These are phyloP conservation scores for Hemileccinum rubropunctum DNA, from an alignment of 768 basidiomycete genomes.

Conservation along the genomic window DNA sequence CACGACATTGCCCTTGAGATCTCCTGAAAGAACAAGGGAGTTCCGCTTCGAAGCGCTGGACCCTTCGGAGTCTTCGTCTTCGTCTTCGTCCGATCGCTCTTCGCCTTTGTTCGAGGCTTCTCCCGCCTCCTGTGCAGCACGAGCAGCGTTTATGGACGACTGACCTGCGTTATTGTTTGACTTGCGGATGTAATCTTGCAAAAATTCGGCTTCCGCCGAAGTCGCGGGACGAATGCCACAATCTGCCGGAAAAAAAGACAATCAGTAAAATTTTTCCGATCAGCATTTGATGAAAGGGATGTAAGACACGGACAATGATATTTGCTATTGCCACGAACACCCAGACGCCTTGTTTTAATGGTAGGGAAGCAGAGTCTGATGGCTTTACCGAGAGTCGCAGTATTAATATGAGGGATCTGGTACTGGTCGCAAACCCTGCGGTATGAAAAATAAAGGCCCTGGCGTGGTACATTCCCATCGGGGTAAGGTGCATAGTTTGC, in stretches of 20 bases:
- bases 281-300: constrained; percentile 32
- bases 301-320: constrained; percentile 75
- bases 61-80: constrained; percentile 83
- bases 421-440: constrained; percentile 89
- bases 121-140: constrained; percentile 66
- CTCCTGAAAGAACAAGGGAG: constrained; percentile 63
- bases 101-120: constrained; percentile 59
- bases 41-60: constrained; percentile 74
- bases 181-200: constrained; percentile 89
- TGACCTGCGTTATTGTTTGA: constrained; percentile 85
- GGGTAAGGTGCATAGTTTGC: constrained; percentile 90
- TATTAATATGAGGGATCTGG: constrained; percentile 92
- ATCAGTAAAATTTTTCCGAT: constrained; percentile 32
- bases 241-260: constrained; percentile 47
- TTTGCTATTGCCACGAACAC: constrained; percentile 93
- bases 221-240: constrained; percentile 93
- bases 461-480: constrained; percentile 90
- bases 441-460: constrained; percentile 93
- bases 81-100: constrained; percentile 78
- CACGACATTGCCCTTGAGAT: constrained; percentile 55
- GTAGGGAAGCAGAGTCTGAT: constrained; percentile 91
- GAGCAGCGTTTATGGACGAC: constrained; percentile 70
- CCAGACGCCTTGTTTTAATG: constrained; percentile 91
- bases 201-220: constrained; percentile 85
- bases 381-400: constrained; percentile 92